A percentile compares a stretch with the other conserved stretches of the same genome.
These are phyloP conservation scores for Metschnikowia chrysomelidarum DNA, from an alignment of 805 yeast genomes.

Conservation along the genomic window DNA sequence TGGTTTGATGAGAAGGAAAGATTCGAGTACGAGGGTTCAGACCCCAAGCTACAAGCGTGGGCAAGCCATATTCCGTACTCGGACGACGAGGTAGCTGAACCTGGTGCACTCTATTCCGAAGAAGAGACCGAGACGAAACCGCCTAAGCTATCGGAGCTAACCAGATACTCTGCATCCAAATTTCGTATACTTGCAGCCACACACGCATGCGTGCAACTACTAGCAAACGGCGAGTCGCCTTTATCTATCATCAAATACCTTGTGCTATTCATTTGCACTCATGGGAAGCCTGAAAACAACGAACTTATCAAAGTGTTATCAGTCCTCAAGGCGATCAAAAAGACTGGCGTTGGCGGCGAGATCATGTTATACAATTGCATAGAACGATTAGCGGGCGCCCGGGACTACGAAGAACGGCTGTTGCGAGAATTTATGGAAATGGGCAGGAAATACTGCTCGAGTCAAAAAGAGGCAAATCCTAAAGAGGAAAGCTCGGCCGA, in stretches of 20 bases:
- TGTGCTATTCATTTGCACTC: conserved; percentile 22
- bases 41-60: conserved; percentile 11
- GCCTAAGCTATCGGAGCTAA: neutral
- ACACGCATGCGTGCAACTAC: conserved; percentile 18
- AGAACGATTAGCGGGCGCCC: conserved; percentile 19
- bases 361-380: conserved; percentile 24
- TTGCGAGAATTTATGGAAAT: conserved; percentile 1
- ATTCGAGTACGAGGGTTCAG: neutral
- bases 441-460: neutral
- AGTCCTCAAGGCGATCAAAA: conserved; percentile 20
- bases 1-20: conserved; percentile 7
- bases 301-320: conserved; percentile 20
- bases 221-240: conserved; percentile 31
- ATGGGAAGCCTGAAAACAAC: conserved; percentile 15
- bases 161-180: conserved; percentile 9
- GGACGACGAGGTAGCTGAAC: conserved; percentile 28
- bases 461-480: neutral
- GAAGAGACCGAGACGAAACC: conserved; percentile 1
- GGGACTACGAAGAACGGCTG: conserved; percentile 1
- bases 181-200: conserved; percentile 18
- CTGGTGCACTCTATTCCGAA: conserved; percentile 10
- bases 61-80: conserved; percentile 28
- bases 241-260: conserved; percentile 25
- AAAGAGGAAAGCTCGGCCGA: neutral
- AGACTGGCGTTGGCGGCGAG: conserved; percentile 17